Conservation (phyloP, 2,329 filamentous ascomycete genomes). For the Penicillium sp. region DNA sequence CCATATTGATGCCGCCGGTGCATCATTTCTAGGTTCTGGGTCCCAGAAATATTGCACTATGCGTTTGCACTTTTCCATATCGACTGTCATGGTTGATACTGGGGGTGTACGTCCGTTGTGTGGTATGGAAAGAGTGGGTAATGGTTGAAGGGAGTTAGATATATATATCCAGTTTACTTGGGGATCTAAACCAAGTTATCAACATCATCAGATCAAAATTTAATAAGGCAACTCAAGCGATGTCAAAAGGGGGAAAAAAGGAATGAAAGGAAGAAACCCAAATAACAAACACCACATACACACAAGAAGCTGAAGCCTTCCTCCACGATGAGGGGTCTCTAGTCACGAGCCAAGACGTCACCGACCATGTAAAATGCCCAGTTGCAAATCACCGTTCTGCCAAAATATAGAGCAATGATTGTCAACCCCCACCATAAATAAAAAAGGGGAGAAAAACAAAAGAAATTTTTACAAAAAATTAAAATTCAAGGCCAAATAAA, state of each 20-base stretch:
- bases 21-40: constrained; percentile 78
- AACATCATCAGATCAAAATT: neutral
- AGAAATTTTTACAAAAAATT: too few relatives aligned
- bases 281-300: too few relatives aligned
- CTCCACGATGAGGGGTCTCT: neutral
- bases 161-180: neutral
- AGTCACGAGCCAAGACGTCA: constrained; percentile 11
- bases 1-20: constrained; percentile 72
- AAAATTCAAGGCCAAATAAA: too few relatives aligned
- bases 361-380: neutral
- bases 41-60: constrained; percentile 93
- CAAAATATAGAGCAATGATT: too few relatives aligned
- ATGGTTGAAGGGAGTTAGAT: neutral
- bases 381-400: neutral
- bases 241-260: neutral
- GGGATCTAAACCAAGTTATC: neutral
- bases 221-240: neutral
- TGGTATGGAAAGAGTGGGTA: neutral
- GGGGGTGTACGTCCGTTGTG: neutral
- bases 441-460: too few relatives aligned
- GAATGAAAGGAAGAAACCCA: neutral
- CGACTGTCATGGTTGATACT: constrained; percentile 57
- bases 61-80: constrained; percentile 74
- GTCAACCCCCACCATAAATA: too few relatives aligned
- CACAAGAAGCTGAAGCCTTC: neutral